Percentiles rank a stretch among this genome's conserved stretches.
Evolutionary conservation across 176 grass and related monocot species (phyloP).

Genomic region (Triticum dicoccoides): DNA sequence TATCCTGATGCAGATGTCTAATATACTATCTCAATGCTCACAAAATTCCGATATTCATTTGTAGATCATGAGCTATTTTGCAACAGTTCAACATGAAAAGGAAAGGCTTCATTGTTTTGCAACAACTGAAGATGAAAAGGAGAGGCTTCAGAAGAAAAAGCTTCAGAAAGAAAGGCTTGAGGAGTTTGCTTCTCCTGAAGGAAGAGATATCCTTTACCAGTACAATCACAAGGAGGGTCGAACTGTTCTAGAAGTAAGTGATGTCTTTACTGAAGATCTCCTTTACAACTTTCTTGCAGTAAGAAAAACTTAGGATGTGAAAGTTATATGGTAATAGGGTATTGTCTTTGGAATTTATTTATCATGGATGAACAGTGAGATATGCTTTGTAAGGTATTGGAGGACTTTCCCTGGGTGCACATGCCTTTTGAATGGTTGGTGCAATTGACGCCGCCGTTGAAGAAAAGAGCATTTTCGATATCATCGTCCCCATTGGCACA

Average conservation of each 20-base stretch:
- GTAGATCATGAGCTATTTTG: slow-evolving; percentile 89
- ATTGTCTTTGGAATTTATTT: slow-evolving; percentile 1
- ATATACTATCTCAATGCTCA: slow-evolving; percentile 6
- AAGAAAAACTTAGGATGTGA: neutral
- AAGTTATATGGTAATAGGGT: neutral
- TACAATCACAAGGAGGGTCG: slow-evolving; percentile 91
- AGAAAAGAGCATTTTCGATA: slow-evolving; percentile 89
- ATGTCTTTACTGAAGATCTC: slow-evolving; percentile 14
- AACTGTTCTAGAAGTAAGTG: slow-evolving; percentile 74
- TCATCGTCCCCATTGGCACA: slow-evolving; percentile 65
- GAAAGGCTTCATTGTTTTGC: slow-evolving; percentile 67
- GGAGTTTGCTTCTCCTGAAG: slow-evolving; percentile 92
- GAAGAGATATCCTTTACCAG: slow-evolving; percentile 70
- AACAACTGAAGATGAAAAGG: slow-evolving; percentile 67
- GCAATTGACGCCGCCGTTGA: slow-evolving; percentile 68
- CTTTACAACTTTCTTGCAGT: neutral
- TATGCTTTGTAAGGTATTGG: slow-evolving; percentile 51
- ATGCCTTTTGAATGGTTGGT: slow-evolving; percentile 94
- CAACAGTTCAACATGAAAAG: slow-evolving; percentile 69
- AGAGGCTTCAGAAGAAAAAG: slow-evolving; percentile 43
- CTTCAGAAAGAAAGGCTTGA: slow-evolving; percentile 65
- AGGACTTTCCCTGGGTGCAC: slow-evolving; percentile 81
- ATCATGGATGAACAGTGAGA: slow-evolving; percentile 18
- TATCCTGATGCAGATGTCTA: neutral
- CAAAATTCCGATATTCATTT: neutral